Evolutionary conservation across 2,329 filamentous ascomycete genomes (phyloP).

Genomic region (Neofusicoccum ribis): DNA sequence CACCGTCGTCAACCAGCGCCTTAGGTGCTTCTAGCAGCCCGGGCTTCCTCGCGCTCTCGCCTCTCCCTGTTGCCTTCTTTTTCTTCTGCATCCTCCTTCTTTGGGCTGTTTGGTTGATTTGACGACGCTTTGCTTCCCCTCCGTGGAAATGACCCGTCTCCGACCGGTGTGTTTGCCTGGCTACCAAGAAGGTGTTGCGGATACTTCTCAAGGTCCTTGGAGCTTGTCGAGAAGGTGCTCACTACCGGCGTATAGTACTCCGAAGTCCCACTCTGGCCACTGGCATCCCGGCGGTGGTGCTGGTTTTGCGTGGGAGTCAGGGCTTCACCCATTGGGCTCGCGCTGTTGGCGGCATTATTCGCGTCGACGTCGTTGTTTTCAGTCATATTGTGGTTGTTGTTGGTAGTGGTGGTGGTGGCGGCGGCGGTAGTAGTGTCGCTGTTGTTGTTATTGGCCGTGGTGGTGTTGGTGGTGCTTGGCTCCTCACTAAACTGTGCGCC

Average conservation of each 20-base stretch:
- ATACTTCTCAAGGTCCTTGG: conserved; percentile 51
- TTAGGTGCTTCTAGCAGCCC: conserved; percentile 5
- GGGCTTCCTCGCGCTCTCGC: neutral
- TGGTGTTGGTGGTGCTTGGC: neutral
- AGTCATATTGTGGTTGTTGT: neutral
- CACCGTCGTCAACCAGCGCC: conserved; percentile 15
- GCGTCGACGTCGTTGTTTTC: conserved; percentile 18
- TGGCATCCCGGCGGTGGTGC: conserved; percentile 29
- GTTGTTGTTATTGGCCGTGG: neutral
- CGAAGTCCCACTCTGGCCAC: conserved; percentile 15
- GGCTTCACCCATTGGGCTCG: conserved; percentile 39
- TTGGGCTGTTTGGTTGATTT: conserved; percentile 6
- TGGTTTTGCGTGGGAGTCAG: conserved; percentile 40
- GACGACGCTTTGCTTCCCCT: conserved; percentile 15
- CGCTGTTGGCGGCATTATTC: conserved; percentile 28
- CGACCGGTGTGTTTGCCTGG: conserved; percentile 11
- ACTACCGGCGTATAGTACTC: conserved; percentile 46
- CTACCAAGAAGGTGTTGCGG: conserved; percentile 42
- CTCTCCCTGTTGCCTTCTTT: conserved; percentile 11
- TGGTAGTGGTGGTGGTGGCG: neutral
- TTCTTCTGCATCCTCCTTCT: conserved; percentile 13
- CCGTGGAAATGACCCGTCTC: conserved; percentile 12
- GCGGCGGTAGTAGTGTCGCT: neutral
- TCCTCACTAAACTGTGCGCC: conserved; percentile 22
- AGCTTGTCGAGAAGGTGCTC: conserved; percentile 54